Conservation (phyloP, 768 basidiomycete genomes). For the Hypholoma fasciculare region DNA sequence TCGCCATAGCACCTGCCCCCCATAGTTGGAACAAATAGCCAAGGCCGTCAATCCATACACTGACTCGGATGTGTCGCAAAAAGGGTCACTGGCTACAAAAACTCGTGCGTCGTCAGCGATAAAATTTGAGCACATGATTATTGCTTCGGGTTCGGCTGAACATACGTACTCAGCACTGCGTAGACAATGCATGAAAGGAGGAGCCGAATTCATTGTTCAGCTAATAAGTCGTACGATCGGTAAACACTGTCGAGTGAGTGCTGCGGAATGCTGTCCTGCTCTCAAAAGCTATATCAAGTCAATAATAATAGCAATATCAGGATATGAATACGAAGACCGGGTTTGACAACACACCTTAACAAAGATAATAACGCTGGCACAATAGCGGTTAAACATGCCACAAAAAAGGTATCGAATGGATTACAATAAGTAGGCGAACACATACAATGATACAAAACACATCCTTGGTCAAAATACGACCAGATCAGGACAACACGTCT, state of each 20-base stretch:
- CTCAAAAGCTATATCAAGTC: not conserved
- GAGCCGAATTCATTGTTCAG: too few species aligned
- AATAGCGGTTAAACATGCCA: not conserved
- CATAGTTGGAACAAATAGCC: too few species aligned
- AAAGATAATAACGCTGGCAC: not conserved
- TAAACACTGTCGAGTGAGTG: not conserved
- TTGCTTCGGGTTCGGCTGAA: too few species aligned
- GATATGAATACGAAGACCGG: not conserved
- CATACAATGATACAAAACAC: slow-evolving; percentile 3
- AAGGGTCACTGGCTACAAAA: too few species aligned
- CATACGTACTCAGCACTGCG: not conserved
- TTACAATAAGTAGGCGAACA: slow-evolving; percentile 4
- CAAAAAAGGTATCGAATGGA: not conserved
- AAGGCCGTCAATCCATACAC: too few species aligned
- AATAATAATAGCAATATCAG: not conserved
- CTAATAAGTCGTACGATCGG: not conserved
- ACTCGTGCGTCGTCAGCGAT: too few species aligned
- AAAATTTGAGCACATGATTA: too few species aligned
- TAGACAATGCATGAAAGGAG: not conserved
- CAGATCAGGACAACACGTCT: not conserved
- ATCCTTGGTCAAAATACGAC: not conserved
- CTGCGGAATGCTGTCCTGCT: not conserved
- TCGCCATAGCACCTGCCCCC: too few species aligned
- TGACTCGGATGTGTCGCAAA: too few species aligned
- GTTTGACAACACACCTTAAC: not conserved